A percentile compares a stretch with the other conserved stretches of the same genome.
phyloP scores from a whole-genome alignment of 495 filamentous ascomycete species.

The Diplogelasinospora grovesii region DNA sequence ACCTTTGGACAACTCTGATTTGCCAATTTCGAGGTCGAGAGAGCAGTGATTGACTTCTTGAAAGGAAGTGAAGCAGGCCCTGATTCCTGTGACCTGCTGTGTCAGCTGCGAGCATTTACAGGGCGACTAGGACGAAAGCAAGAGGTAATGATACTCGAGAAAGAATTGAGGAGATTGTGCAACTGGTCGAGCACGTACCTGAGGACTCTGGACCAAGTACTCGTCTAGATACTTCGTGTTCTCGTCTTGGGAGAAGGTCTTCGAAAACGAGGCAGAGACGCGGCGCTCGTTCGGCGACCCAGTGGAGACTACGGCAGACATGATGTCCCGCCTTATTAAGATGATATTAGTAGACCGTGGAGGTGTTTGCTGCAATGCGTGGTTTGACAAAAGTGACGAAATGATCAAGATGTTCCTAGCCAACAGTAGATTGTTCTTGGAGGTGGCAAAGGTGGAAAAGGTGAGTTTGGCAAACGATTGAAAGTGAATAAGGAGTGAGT shows the following conservation, averaged over 20 bases:
- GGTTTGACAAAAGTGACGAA: conserved; percentile 15
- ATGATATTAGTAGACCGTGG: conserved; percentile 8
- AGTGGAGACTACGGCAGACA: conserved; percentile 40
- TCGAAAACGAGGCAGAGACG: conserved; percentile 21
- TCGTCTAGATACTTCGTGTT: conserved; percentile 30
- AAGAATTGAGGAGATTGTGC: not conserved
- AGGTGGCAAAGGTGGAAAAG: conserved; percentile 5
- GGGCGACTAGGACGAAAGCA: no score
- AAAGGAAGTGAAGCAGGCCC: conserved; percentile 12
- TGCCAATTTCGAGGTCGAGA: conserved; percentile 42
- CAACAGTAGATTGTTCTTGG: conserved; percentile 19
- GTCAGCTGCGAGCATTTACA: not conserved
- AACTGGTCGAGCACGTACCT: conserved; percentile 8
- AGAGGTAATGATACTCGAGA: no score
- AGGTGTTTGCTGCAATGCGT: conserved; percentile 8
- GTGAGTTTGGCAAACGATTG: conserved; percentile 7
- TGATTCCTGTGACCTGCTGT: conserved; percentile 3
- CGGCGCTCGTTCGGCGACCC: conserved; percentile 45
- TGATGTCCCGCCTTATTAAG: conserved; percentile 18
- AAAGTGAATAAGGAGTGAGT: no score
- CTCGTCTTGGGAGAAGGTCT: conserved; percentile 36
- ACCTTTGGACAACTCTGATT: conserved; percentile 45
- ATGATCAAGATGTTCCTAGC: conserved; percentile 22
- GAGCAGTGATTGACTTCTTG: conserved; percentile 37
- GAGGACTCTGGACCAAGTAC: not conserved